A percentile compares a stretch with the other conserved stretches of the same genome.
Evolutionary conservation across 768 basidiomycete species (phyloP).

Genomic region (Kwoniella sp.): DNA sequence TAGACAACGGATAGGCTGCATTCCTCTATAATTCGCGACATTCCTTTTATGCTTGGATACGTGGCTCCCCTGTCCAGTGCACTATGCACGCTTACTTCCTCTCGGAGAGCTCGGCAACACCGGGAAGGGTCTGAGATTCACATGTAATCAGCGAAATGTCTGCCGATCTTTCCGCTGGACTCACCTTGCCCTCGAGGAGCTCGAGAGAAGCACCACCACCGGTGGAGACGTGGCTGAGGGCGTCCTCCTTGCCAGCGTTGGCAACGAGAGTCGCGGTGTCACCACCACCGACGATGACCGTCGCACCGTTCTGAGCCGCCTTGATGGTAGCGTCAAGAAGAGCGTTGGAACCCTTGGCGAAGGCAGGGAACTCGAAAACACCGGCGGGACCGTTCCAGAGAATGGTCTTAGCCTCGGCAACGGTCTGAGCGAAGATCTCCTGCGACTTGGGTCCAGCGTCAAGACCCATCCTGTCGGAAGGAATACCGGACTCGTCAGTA

Average conservation of each 20-base stretch:
- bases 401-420: constrained; percentile 85
- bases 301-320: constrained; percentile 77
- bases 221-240: constrained; percentile 93
- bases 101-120: constrained; percentile 84
- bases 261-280: constrained; percentile 78
- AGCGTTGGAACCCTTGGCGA: constrained; percentile 75
- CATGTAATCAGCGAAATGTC: not conserved
- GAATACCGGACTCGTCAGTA: constrained; percentile 80
- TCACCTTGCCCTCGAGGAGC: constrained; percentile 94
- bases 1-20: too few relatives aligned
- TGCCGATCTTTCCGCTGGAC: not conserved
- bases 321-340: constrained; percentile 81
- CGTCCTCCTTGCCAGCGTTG: constrained; percentile 75
- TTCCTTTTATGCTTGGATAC: too few relatives aligned
- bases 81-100: constrained; percentile 60
- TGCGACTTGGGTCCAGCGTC: constrained; percentile 83
- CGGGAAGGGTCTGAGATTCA: constrained; percentile 66
- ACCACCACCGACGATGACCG: constrained; percentile 86
- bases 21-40: too few relatives aligned
- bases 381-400: constrained; percentile 93
- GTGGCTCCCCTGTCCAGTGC: too few relatives aligned
- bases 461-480: constrained; percentile 89
- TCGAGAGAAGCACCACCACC: constrained; percentile 73
- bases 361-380: constrained; percentile 93
- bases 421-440: constrained; percentile 71